These are phyloP conservation scores for Skeletonema menzelii DNA, from an alignment of 108 stramenopile species.

Conservation along the genomic window DNA sequence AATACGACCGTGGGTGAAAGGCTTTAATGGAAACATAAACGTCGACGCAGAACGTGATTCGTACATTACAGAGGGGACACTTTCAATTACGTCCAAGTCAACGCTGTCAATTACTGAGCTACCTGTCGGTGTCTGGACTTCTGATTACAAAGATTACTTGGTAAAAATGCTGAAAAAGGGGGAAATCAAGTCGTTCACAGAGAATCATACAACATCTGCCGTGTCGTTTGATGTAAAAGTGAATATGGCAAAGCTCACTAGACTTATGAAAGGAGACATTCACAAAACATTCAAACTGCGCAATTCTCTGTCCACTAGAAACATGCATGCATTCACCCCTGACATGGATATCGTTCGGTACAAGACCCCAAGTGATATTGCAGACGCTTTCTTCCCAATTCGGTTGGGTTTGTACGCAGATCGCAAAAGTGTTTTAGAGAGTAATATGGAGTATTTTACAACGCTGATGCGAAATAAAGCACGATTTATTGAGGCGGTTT, in stretches of 20 bases:
- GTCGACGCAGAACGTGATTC: slow-evolving; percentile 30
- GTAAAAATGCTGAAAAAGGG: slow-evolving; percentile 64
- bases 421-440: slow-evolving; percentile 71
- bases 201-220: slow-evolving; percentile 86
- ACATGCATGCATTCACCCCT: slow-evolving; percentile 92
- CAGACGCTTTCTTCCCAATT: slow-evolving; percentile 77
- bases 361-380: slow-evolving; percentile 66
- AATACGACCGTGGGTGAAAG: slow-evolving; percentile 64
- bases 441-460: slow-evolving; percentile 64
- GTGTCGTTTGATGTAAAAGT: slow-evolving; percentile 75
- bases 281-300: slow-evolving; percentile 71
- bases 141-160: slow-evolving; percentile 77
- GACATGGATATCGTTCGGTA: slow-evolving; percentile 65
- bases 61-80: slow-evolving; percentile 55
- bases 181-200: slow-evolving; percentile 62
- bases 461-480: slow-evolving; percentile 72
- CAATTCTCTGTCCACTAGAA: slow-evolving; percentile 61
- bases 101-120: slow-evolving; percentile 83
- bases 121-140: slow-evolving; percentile 88
- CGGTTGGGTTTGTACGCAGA: slow-evolving; percentile 76
- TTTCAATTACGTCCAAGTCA: slow-evolving; percentile 40
- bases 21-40: slow-evolving; percentile 73
- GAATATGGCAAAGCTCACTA: slow-evolving; percentile 50
- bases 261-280: slow-evolving; percentile 51
- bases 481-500: slow-evolving; percentile 80